A percentile compares a stretch with the other conserved stretches of the same genome.
These are phyloP conservation scores for Cyphellophora attinorum DNA, from an alignment of 2,329 filamentous ascomycete genomes.

Conservation along the genomic window DNA sequence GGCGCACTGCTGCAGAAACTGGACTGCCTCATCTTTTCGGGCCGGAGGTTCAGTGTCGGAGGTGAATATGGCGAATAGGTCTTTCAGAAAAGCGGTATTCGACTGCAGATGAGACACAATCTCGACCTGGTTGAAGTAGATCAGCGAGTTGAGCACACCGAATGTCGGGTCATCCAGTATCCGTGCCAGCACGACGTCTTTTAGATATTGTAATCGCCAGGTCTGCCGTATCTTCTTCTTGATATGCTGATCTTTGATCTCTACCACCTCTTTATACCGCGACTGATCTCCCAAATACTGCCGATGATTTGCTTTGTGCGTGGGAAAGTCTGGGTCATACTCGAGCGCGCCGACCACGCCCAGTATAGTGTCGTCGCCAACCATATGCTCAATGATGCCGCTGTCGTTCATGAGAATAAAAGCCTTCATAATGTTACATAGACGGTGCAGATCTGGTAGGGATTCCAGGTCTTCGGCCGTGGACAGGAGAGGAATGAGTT, in stretches of 20 bases:
- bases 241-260: constrained; percentile 72
- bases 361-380: constrained; percentile 78
- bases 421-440: constrained; percentile 98
- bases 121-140: constrained; percentile 98
- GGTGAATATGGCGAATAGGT: constrained; percentile 79
- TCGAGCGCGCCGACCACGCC: constrained; percentile 93
- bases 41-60: constrained; percentile 53
- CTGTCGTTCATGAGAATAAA: constrained; percentile 92
- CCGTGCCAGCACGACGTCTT: constrained; percentile 92
- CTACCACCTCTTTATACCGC: constrained; percentile 92
- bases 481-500: constrained; percentile 74
- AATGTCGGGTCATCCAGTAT: constrained; percentile 98
- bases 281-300: constrained; percentile 84
- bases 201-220: constrained; percentile 90
- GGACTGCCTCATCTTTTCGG: constrained; percentile 84
- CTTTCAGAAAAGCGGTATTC: constrained; percentile 67
- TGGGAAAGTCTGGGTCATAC: constrained; percentile 96
- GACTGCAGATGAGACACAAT: constrained; percentile 90
- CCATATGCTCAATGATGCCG: constrained; percentile 84
- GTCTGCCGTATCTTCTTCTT: constrained; percentile 91
- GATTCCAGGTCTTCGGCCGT: constrained; percentile 89
- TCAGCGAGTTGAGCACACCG: constrained; percentile 91
- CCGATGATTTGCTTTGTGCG: constrained; percentile 93
- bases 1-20: constrained; percentile 95
- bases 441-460: constrained; percentile 70